phyloP scores from a whole-genome alignment of 257 asterid genomes.

The Fraxinus americana region DNA sequence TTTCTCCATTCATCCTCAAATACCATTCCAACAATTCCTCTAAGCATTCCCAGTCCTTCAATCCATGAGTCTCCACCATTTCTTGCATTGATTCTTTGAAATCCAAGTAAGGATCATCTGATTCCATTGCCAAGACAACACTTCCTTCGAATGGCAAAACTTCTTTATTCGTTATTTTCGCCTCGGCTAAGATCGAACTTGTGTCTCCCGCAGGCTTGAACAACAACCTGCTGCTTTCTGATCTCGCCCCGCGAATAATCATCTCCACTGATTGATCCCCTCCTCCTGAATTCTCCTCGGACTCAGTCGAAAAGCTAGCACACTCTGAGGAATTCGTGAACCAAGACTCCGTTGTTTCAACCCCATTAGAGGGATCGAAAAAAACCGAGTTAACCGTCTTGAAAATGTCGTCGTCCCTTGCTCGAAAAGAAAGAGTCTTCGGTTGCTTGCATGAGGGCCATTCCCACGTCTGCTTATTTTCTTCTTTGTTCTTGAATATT shows the following conservation, averaged over 20 bases:
- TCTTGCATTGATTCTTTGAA: slow-evolving; percentile 45
- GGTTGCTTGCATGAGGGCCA: slow-evolving; percentile 55
- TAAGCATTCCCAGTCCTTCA: slow-evolving; percentile 36
- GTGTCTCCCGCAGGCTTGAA: slow-evolving; percentile 31
- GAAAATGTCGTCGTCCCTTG: slow-evolving; percentile 37
- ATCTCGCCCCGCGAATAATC: slow-evolving; percentile 55
- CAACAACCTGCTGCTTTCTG: slow-evolving; percentile 47
- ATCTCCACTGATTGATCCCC: slow-evolving; percentile 45
- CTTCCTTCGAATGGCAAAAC: slow-evolving; percentile 26
- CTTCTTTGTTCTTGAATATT: slow-evolving; percentile 40
- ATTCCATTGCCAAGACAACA: slow-evolving; percentile 34
- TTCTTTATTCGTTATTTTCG: neutral
- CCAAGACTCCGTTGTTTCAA: slow-evolving; percentile 60
- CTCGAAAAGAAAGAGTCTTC: slow-evolving; percentile 49
- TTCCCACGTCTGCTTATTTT: slow-evolving; percentile 38
- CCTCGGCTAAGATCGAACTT: slow-evolving; percentile 26
- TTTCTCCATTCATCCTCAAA: slow-evolving; percentile 34
- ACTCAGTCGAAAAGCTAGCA: slow-evolving; percentile 46
- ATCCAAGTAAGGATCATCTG: slow-evolving; percentile 39
- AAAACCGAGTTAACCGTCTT: slow-evolving; percentile 75
- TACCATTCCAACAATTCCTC: slow-evolving; percentile 40
- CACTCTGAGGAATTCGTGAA: slow-evolving; percentile 67
- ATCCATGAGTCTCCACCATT: slow-evolving; percentile 36
- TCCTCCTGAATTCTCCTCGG: slow-evolving; percentile 24
- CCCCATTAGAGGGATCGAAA: slow-evolving; percentile 50